These are phyloP conservation scores for Psophocarpus tetragonolobus DNA, from an alignment of 306 rosid genomes.

Conservation along the genomic window DNA sequence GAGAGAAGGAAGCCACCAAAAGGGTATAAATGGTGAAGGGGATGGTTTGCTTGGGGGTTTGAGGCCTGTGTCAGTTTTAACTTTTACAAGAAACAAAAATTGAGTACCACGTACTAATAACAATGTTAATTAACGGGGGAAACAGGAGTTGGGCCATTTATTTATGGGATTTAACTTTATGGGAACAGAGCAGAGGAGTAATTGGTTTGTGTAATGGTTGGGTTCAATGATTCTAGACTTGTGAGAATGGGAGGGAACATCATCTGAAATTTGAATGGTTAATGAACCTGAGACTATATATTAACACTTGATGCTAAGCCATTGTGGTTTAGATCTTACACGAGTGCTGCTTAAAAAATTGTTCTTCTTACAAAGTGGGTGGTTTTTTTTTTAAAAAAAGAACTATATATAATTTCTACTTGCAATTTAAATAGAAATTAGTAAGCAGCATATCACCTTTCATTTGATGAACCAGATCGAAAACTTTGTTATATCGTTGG, in stretches of 20 bases:
- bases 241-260: constrained; percentile 45
- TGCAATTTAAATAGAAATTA: background rate
- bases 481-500: constrained; percentile 28
- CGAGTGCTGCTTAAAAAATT: background rate
- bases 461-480: constrained; percentile 17
- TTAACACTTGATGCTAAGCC: constrained; percentile 6
- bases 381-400: background rate
- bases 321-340: constrained; percentile 18
- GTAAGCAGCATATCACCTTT: background rate
- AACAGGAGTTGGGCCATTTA: constrained; percentile 24
- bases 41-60: constrained; percentile 20
- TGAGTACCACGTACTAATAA: background rate
- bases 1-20: constrained; percentile 29
- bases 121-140: constrained; percentile 17
- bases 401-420: background rate
- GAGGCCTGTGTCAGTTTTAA: constrained; percentile 29
- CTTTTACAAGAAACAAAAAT: constrained; percentile 13
- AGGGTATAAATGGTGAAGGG: constrained; percentile 31
- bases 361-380: background rate
- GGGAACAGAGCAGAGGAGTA: constrained; percentile 28
- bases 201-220: constrained; percentile 28
- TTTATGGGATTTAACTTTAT: constrained; percentile 42
- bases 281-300: constrained; percentile 23
- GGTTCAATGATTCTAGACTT: constrained; percentile 39
- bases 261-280: constrained; percentile 22